Percentiles rank a stretch among this genome's conserved stretches.
Evolutionary conservation across 164 flowering plant genomes (phyloP).

Genomic region (Platanus orientalis): DNA sequence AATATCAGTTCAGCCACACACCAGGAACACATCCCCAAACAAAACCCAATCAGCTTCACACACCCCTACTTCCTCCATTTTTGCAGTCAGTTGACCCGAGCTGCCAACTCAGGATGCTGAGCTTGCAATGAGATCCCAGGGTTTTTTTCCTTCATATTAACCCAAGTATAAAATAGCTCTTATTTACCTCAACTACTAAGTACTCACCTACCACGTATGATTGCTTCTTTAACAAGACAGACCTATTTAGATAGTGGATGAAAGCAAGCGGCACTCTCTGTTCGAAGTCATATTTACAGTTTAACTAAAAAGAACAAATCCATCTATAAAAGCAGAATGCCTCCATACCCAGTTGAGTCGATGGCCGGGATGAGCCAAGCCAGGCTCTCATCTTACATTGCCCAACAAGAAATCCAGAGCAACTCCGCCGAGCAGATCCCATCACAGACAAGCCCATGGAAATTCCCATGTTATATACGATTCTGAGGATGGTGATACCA

Average conservation of each 20-base stretch:
- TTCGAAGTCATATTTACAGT: slow-evolving; percentile 24
- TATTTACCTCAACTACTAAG: slow-evolving; percentile 3
- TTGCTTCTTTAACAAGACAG: slow-evolving; percentile 2
- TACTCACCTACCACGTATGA: neutral
- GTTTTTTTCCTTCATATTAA: too few relatives aligned
- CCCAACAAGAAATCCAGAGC: slow-evolving; percentile 10
- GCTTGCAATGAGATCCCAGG: too few relatives aligned
- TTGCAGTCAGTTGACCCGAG: neutral
- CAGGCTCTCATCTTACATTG: neutral
- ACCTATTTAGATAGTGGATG: slow-evolving; percentile 3
- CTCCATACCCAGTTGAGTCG: slow-evolving; percentile 7
- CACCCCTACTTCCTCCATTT: too few relatives aligned
- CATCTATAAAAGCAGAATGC: slow-evolving; percentile 11
- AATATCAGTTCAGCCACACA: neutral
- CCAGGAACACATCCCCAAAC: neutral
- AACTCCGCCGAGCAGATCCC: slow-evolving; percentile 10
- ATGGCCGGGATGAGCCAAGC: neutral
- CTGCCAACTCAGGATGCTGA: neutral
- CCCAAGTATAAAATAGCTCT: slow-evolving; percentile 1
- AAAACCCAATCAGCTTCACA: too few relatives aligned
- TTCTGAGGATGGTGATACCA: neutral
- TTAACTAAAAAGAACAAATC: slow-evolving; percentile 14
- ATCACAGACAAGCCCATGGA: slow-evolving; percentile 11
- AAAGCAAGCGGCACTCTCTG: slow-evolving; percentile 8
- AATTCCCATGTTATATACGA: slow-evolving; percentile 15